Base-by-base conservation (phyloP, 2,329 filamentous ascomycete genomes). In the Phoma sp. region DNA sequence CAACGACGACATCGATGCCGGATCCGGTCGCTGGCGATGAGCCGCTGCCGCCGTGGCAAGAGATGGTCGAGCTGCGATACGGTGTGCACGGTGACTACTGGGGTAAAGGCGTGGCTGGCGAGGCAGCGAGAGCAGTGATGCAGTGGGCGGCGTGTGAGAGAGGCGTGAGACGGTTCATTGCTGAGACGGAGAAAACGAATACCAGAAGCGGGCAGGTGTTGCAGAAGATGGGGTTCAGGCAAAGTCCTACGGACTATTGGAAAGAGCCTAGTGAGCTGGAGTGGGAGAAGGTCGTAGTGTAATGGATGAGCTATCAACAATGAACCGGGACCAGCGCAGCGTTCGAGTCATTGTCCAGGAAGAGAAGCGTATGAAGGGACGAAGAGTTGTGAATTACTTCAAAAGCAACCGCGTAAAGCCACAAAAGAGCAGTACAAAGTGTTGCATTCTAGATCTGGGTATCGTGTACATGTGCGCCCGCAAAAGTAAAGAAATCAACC, bases 331-430 rank as follows among this genome's bases (percentile, higher is more conserved):
- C 86, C 6, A 86, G 80, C 63, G 53, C 58, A 68, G 71, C 1
- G 93, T 89, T 0, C 81, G 94, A 54, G 85, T 88, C 63, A 85
- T 90, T 1, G 89, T 93, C 68, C 94, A 90, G 1, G 91, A 88
- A 1, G 87, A 88, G 0, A 78, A 94, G 10, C 91, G 95, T 71
- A 67, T 72, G 47, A 74, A 77, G 41, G 70, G 90, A 36, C 84
- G 88, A 7, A 86, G 12, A 13, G 12, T 13, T 13, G 1, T 13
- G 4, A 56, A 38, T 27, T 37, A 13, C 17, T 40, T 15, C 37
- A 48, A 3, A 37, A 51, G 17, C 13, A 24, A 17, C 15, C 2
- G 29, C 29, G 37, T 29, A 49, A 10, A 25, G 12, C 2, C 21
- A 2, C 0, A 21, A 6, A 8, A 19, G 8, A 39, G 24, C 8